These are phyloP conservation scores for Jacaranda copaia DNA, from an alignment of 257 asterid genomes.

Conservation along the genomic window DNA sequence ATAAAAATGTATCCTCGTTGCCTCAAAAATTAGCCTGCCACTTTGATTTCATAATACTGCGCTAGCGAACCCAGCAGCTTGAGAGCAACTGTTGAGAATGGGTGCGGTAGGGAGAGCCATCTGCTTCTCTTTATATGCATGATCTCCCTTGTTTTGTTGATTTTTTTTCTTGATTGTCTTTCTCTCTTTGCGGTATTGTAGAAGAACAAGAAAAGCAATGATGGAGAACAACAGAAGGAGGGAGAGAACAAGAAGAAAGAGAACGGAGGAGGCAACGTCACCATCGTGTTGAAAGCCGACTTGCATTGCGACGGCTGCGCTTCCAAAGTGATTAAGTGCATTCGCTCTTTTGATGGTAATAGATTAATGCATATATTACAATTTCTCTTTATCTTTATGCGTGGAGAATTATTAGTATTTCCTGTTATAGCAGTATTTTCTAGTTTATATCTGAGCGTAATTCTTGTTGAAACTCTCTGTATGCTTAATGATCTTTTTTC, in stretches of 20 bases:
- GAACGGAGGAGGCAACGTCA: slow-evolving; percentile 31
- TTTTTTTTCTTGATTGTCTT: neutral
- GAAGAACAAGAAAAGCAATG: slow-evolving; percentile 36
- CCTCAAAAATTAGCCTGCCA: slow-evolving; percentile 14
- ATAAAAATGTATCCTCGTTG: slow-evolving; percentile 11
- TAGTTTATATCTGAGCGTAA: too few species aligned
- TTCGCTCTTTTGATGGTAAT: slow-evolving; percentile 68
- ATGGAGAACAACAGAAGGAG: slow-evolving; percentile 45
- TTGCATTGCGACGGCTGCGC: slow-evolving; percentile 90
- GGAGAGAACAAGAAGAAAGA: slow-evolving; percentile 41
- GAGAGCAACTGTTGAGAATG: slow-evolving; percentile 26
- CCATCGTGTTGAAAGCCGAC: slow-evolving; percentile 69
- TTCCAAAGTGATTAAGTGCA: slow-evolving; percentile 52
- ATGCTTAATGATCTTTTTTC: neutral
- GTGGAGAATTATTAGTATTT: too few species aligned
- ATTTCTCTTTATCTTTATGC: too few species aligned
- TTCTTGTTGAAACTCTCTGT: neutral
- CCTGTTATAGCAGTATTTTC: too few species aligned
- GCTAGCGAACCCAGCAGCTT: neutral
- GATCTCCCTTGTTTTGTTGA: neutral
- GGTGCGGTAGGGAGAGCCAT: slow-evolving; percentile 38
- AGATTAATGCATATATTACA: too few species aligned
- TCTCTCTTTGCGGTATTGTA: slow-evolving; percentile 28
- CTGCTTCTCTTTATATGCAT: neutral
- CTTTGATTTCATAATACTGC: slow-evolving; percentile 11